These are phyloP conservation scores for Mucuna pruriens DNA, from an alignment of 306 rosid genomes.

Conservation along the genomic window DNA sequence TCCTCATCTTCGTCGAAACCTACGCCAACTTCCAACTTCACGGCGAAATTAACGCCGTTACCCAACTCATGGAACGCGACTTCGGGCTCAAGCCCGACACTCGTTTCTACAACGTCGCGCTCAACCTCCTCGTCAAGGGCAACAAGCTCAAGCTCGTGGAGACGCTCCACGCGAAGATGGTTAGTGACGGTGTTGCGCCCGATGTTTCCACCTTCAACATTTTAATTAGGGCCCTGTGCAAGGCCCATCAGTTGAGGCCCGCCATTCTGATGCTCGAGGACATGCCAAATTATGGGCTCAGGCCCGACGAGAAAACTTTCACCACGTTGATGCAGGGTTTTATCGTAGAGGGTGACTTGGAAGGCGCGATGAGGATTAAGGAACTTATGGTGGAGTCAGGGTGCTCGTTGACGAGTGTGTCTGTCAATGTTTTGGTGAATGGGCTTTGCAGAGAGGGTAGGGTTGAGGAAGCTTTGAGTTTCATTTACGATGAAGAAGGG, in stretches of 20 bases:
- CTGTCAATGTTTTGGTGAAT: constrained; percentile 75
- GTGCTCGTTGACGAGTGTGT: constrained; percentile 52
- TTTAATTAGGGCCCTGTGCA: constrained; percentile 82
- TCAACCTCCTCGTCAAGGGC: constrained; percentile 71
- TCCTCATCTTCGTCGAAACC: constrained; percentile 57
- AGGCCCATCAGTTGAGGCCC: constrained; percentile 84
- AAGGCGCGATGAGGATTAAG: constrained; percentile 72
- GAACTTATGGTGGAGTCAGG: constrained; percentile 75
- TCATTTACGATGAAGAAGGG: constrained; percentile 65
- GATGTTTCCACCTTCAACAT: constrained; percentile 77
- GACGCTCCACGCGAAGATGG: constrained; percentile 61
- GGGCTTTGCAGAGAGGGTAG: constrained; percentile 80
- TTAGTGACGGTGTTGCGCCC: constrained; percentile 52
- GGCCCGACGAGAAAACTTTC: constrained; percentile 77
- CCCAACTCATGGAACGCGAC: constrained; percentile 59
- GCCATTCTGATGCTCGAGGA: constrained; percentile 88
- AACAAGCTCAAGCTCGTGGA: constrained; percentile 78
- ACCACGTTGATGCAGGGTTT: constrained; percentile 85
- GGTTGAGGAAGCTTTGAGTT: constrained; percentile 70
- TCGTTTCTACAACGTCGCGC: constrained; percentile 59
- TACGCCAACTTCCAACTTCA: constrained; percentile 53
- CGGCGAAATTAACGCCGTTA: constrained; percentile 50
- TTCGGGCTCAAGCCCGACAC: constrained; percentile 65
- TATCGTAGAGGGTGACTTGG: constrained; percentile 69
- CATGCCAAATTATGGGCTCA: constrained; percentile 63